These are phyloP conservation scores for Botryosphaeria dothidea DNA, from an alignment of 2,329 filamentous ascomycete species.

Conservation along the genomic window DNA sequence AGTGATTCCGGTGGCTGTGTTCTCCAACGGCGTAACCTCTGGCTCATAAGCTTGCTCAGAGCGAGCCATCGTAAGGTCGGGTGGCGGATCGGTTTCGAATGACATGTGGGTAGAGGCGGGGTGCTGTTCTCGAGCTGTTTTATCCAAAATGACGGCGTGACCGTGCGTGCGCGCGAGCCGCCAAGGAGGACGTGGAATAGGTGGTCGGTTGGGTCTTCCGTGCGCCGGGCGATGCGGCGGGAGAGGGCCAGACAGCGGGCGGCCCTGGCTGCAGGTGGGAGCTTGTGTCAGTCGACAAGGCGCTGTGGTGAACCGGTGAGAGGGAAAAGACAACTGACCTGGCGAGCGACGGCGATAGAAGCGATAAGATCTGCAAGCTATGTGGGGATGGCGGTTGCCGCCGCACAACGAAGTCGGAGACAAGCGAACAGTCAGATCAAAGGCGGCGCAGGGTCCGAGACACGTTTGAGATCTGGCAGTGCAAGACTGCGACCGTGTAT, in stretches of 20 bases:
- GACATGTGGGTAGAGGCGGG: background rate
- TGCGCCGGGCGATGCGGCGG: constrained; percentile 12
- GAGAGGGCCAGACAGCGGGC: constrained; percentile 5
- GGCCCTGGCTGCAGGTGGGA: constrained; percentile 5
- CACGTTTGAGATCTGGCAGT: background rate
- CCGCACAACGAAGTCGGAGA: background rate
- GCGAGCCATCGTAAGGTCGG: constrained; percentile 27
- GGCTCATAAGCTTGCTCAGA: constrained; percentile 27
- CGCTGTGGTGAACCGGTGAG: constrained; percentile 9
- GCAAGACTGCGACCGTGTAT: background rate
- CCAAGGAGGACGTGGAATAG: constrained; percentile 9
- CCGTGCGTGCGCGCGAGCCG: constrained; percentile 13
- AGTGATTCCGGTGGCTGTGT: constrained; percentile 14
- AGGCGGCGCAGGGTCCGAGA: constrained; percentile 4
- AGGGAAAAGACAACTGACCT: constrained; percentile 13
- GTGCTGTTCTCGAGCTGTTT: background rate
- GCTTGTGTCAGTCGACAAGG: background rate
- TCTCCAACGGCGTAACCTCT: constrained; percentile 21
- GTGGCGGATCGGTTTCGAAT: constrained; percentile 4
- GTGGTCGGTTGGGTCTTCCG: constrained; percentile 5
- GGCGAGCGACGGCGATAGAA: background rate
- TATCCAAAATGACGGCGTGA: constrained; percentile 16
- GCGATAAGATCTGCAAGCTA: constrained; percentile 17
- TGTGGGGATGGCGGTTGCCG: constrained; percentile 6
- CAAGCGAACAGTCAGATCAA: background rate